Evolutionary conservation across 768 basidiomycete genomes (phyloP), one percentile per base, ranked within the genome.

Genomic region (Termitomyces sp.): DNA sequence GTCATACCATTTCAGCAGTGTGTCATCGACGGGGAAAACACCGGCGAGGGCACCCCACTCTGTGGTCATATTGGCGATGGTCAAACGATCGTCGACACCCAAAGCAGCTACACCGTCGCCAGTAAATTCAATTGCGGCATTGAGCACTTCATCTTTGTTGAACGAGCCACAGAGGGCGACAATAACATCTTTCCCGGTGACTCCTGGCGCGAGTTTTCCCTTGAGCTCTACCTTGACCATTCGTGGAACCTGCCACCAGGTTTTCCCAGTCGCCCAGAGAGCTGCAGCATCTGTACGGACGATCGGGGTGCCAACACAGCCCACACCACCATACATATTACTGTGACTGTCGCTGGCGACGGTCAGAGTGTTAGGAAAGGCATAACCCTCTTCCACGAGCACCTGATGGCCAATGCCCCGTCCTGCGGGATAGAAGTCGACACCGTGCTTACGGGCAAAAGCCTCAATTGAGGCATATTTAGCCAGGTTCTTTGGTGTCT

Each of bases 11-110:
- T 83, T 72, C 38, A 95, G 68, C 20, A 95, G 81, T 9, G 83
- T 86, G 20, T 85, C 79, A 68, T 99, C 97, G 5, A 93, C 87
- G 0, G 96, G 95, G 78, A 99, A 98, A 7, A 97, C 86, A 35
- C 97, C 97, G 8, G 85, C 95, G 2, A 99, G 82, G 2, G 97
- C 97, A 47, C 97, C 97, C 97, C 97, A 99, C 73, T 99, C 97
- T 33, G 97, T 98, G 5, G 97, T 98, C 97, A 98, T 99, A 72
- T 99, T 98, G n/a, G 95, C 80, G 64, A 98, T 98, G 0, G 96
- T 95, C 49, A 99, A 80, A 44, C 97, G 85, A 66, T 98, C 95
- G 68, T 99, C 96, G 56, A 99, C 82, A 4, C 84, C 74, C 51
- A 99, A 78, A 18, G 84, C 79, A 18, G 82, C 69, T 10, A 98